These are phyloP conservation scores for Tubosaeta sp. DNA, from an alignment of 768 basidiomycete species.

Conservation along the genomic window DNA sequence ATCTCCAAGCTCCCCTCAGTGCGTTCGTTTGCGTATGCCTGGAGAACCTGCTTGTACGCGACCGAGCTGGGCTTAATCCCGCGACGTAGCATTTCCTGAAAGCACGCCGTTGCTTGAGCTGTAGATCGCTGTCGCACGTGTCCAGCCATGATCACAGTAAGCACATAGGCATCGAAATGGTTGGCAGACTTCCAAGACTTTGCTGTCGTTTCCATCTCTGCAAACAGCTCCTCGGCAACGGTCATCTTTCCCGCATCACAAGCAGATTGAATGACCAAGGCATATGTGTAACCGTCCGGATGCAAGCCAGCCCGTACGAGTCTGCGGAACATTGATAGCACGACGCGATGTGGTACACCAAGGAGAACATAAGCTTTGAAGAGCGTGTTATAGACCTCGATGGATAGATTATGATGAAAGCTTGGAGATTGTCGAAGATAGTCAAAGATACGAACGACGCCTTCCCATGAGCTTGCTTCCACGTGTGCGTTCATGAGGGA, in stretches of 20 bases:
- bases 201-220: conserved; percentile 56
- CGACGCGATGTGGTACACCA: conserved; percentile 68
- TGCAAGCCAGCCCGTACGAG: conserved; percentile 46
- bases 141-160: conserved; percentile 74
- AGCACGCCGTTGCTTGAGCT: conserved; percentile 55
- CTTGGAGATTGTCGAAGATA: conserved; percentile 41
- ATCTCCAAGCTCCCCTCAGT: conserved; percentile 48
- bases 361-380: conserved; percentile 81
- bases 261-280: conserved; percentile 75
- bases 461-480: conserved; percentile 73
- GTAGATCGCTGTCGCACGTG: conserved; percentile 56
- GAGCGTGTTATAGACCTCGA: conserved; percentile 71
- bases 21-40: conserved; percentile 50
- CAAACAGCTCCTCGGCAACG: conserved; percentile 61
- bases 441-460: conserved; percentile 68
- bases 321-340: conserved; percentile 57
- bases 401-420: conserved; percentile 40
- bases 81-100: conserved; percentile 64
- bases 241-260: conserved; percentile 67
- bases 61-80: conserved; percentile 64
- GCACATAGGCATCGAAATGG: conserved; percentile 51
- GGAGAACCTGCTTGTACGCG: conserved; percentile 66
- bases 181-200: conserved; percentile 34
- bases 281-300: conserved; percentile 64
- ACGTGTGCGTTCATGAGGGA: conserved; percentile 81